phyloP scores from a whole-genome alignment of 176 grass and related monocot genomes.

The Phragmites australis region DNA sequence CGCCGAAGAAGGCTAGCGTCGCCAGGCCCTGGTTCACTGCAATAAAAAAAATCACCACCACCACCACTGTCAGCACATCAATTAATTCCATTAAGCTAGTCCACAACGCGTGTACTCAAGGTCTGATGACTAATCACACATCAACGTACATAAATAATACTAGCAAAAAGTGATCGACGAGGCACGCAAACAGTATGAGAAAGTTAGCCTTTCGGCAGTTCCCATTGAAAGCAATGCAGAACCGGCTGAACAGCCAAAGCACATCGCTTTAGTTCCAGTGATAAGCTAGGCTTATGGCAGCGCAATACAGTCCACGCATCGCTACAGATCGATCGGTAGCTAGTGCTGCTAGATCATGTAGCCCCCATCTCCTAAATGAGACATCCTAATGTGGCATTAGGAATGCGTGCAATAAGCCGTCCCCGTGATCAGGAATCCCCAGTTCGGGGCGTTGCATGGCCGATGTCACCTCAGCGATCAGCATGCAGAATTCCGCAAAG shows the following conservation, averaged over 20 bases:
- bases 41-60: not conserved
- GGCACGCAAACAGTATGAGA: conserved; percentile 8
- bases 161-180: not conserved
- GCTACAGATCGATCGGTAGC: not conserved
- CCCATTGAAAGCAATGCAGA: conserved; percentile 28
- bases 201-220: not conserved
- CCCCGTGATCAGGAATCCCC: conserved; percentile 25
- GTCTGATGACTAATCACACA: conserved; percentile 3
- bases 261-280: conserved; percentile 24
- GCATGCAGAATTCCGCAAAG: conserved; percentile 36
- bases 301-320: not conserved
- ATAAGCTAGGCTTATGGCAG: not conserved
- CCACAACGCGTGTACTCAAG: not conserved
- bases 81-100: no score
- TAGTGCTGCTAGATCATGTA: conserved; percentile 25
- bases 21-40: conserved; percentile 94
- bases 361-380: not conserved
- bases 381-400: conserved; percentile 4
- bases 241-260: conserved; percentile 22
- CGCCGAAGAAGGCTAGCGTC: conserved; percentile 94
- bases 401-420: not conserved
- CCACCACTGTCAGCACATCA: conserved; percentile 10
- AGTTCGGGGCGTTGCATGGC: conserved; percentile 44
- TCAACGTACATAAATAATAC: not conserved
- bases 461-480: conserved; percentile 36